Evolutionary conservation across 139 green algal genomes (phyloP).

Genomic region (Tetradesmus lagerheimii): DNA sequence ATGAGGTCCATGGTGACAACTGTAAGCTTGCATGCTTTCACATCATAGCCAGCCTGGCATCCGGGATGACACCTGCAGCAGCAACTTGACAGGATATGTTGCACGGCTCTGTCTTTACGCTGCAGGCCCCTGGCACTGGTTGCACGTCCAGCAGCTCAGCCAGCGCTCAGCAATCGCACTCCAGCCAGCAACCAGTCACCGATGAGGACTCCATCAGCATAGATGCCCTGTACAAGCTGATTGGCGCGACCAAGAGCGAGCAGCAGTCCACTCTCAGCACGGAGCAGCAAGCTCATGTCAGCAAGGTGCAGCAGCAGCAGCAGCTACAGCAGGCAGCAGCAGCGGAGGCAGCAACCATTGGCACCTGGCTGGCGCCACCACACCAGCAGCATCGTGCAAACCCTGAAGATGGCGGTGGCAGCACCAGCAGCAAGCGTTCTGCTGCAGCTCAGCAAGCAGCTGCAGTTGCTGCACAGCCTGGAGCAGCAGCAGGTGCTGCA

Average conservation of each 20-base stretch:
- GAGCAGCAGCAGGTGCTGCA: neutral
- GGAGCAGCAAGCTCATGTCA: neutral
- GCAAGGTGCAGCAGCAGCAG: neutral
- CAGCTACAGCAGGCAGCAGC: slow-evolving; percentile 3
- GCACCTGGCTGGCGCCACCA: neutral
- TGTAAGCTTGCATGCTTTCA: too few relatives aligned
- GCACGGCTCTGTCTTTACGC: neutral
- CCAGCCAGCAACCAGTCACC: neutral
- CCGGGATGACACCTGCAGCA: too few relatives aligned
- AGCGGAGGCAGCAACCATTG: neutral
- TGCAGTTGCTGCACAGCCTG: neutral
- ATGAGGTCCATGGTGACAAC: too few relatives aligned
- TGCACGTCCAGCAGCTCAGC: neutral
- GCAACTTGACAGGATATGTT: neutral
- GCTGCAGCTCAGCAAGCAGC: neutral
- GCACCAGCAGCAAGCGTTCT: neutral
- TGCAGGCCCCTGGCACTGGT: neutral
- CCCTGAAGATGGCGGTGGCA: too few relatives aligned
- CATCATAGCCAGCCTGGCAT: too few relatives aligned
- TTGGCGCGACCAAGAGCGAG: neutral
- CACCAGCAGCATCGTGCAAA: neutral
- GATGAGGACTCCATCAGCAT: neutral
- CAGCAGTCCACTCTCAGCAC: neutral
- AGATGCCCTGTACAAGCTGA: slow-evolving; percentile 20
- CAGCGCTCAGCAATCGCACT: neutral